A percentile compares a stretch with the other conserved stretches of the same genome.
phyloP scores from a whole-genome alignment of 2,329 filamentous ascomycete genomes.

The Cytospora piceae region DNA sequence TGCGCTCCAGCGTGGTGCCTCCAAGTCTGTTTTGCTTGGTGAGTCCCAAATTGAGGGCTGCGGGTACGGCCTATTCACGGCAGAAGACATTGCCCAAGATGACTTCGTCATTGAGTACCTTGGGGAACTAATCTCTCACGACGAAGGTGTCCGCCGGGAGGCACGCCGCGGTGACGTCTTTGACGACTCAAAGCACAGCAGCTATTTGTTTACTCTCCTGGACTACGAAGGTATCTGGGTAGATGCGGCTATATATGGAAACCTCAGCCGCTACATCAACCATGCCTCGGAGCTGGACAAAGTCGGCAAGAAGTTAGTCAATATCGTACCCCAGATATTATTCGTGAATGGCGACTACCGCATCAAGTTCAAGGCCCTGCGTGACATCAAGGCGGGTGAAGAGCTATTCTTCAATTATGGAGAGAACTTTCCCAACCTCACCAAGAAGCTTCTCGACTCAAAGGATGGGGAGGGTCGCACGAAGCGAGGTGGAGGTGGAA shows the following conservation, averaged over 20 bases:
- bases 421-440: constrained; percentile 67
- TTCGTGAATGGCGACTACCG: constrained; percentile 77
- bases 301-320: constrained; percentile 51
- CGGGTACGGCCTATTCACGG: constrained; percentile 76
- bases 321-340: constrained; percentile 66
- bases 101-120: constrained; percentile 83
- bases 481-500: constrained; percentile 23
- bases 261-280: constrained; percentile 83
- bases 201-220: constrained; percentile 66
- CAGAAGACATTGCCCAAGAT: constrained; percentile 66
- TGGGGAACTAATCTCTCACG: constrained; percentile 73
- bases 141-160: constrained; percentile 71
- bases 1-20: constrained; percentile 67
- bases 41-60: constrained; percentile 69
- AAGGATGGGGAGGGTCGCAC: constrained; percentile 38
- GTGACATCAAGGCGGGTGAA: constrained; percentile 70
- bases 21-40: constrained; percentile 70
- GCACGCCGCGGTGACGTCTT: constrained; percentile 63
- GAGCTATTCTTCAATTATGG: constrained; percentile 86
- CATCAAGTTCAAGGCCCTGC: constrained; percentile 72
- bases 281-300: constrained; percentile 62
- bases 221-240: constrained; percentile 68
- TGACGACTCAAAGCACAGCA: constrained; percentile 64
- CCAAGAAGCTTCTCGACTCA: constrained; percentile 53
- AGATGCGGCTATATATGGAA: constrained; percentile 77